Base-by-base conservation (phyloP, 345 rosid genomes). In the Linum tenue region DNA sequence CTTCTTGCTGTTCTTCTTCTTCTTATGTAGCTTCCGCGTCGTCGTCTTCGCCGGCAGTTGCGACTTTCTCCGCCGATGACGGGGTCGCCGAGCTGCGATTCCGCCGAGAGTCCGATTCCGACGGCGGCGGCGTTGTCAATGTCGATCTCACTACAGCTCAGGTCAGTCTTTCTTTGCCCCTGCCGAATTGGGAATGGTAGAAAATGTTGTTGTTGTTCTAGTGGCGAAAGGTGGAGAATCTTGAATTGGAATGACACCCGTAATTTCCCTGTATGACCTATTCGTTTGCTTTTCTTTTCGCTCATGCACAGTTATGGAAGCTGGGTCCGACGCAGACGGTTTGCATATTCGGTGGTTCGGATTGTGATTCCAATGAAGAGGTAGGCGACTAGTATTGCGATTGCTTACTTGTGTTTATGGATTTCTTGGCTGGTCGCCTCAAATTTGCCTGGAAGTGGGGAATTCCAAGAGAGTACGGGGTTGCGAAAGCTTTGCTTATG, bases 251-350 rank as follows among this genome's bases (percentile, higher is more conserved):
- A 58, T 16, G 37, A 58, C 31, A 22, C 17, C 38, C 31, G 39
- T 8, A 44, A 58, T 37, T 40, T 64, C 69, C 48, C 44, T 75
- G 59, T 69, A 22, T 22, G 31, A 70, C 40, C 64, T 53, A 37
- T 40, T 9, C 9, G 53, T 48, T 48, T 48, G 53, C 53, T 48
- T 2, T 38, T 41, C 37, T 58, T 51, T 75, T 37, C 63, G 36
- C 1, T 71, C 40, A 69, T 71, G 57, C 70, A 56, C 86, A 94
- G 99, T 72, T 94, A 59, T 82, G 86, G 84, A 85, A 85, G 82
- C 75, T 94, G 68, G 92, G 96, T 61, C 83, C 92, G 1, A 62
- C 74, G 37, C 85, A 75, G 69, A 85, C 89, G 53, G 73, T 94
- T 70, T 94, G 97, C 80, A 63, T 94, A 75, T 70, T 79, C 35